Conservation (phyloP, 2,329 filamentous ascomycete genomes). For the Macrophomina pseudophaseolina region DNA sequence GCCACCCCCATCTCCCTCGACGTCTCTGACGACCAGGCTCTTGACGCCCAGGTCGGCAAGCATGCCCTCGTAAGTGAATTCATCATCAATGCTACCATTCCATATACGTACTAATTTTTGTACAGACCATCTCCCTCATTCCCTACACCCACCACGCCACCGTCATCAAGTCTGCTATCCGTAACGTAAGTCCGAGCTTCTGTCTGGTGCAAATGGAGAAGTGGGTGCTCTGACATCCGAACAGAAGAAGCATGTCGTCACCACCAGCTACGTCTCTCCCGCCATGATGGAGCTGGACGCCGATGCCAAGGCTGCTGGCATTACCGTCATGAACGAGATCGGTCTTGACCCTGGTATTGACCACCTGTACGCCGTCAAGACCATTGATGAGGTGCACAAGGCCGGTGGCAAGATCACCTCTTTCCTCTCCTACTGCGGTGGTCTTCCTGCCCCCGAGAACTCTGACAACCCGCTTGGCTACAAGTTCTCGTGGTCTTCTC, state of each 20-base stretch:
- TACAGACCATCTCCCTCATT: conserved; percentile 65
- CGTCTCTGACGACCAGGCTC: conserved; percentile 74
- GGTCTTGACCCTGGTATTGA: conserved; percentile 76
- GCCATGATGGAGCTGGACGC: conserved; percentile 89
- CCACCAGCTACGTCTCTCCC: conserved; percentile 89
- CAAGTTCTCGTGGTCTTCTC: conserved; percentile 80
- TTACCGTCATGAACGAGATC: conserved; percentile 98
- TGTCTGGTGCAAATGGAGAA: not conserved
- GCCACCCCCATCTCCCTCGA: conserved; percentile 82
- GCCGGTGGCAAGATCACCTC: conserved; percentile 82
- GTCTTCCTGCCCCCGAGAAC: conserved; percentile 69
- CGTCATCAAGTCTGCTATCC: conserved; percentile 93
- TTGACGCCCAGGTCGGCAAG: conserved; percentile 81
- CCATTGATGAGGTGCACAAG: conserved; percentile 84
- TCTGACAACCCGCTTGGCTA: conserved; percentile 91
- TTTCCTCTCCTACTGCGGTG: conserved; percentile 86
- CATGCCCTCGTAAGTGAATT: conserved; percentile 66
- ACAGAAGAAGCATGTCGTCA: conserved; percentile 91
- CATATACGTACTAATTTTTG: conserved; percentile 38
- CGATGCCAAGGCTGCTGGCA: conserved; percentile 84
- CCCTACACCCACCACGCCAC: conserved; percentile 88
- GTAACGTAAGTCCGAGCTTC: conserved; percentile 50
- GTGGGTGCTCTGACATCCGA: not conserved
- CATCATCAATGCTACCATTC: not conserved
- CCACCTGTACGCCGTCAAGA: conserved; percentile 82